Percentiles rank a stretch among this genome's conserved stretches.
These are phyloP conservation scores for Hanseniaspora vineae DNA, from an alignment of 805 yeast genomes.

Conservation along the genomic window DNA sequence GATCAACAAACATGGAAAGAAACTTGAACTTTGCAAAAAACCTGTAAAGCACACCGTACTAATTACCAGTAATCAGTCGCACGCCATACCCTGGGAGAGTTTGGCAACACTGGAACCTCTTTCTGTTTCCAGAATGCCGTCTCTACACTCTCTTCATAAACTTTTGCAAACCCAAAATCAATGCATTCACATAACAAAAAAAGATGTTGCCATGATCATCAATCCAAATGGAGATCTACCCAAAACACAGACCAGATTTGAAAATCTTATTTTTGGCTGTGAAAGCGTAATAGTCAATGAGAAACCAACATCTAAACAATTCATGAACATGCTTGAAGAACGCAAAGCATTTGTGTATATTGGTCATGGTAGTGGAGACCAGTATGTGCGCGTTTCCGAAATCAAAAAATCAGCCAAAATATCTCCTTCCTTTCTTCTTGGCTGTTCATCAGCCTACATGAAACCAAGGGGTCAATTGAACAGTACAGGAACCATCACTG, in stretches of 20 bases:
- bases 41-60: constrained; percentile 45
- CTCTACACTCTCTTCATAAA: constrained; percentile 33
- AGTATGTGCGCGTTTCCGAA: constrained; percentile 46
- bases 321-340: constrained; percentile 30
- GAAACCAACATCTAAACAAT: constrained; percentile 30
- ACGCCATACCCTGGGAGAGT: constrained; percentile 86
- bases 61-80: constrained; percentile 53
- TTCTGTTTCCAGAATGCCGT: constrained; percentile 69
- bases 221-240: constrained; percentile 74
- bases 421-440: constrained; percentile 61
- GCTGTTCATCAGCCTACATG: constrained; percentile 80
- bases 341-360: constrained; percentile 55
- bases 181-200: constrained; percentile 11
- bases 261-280: constrained; percentile 25
- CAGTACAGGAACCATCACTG: constrained; percentile 63
- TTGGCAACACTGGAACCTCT: constrained; percentile 37
- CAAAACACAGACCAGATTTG: constrained; percentile 51
- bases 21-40: not conserved
- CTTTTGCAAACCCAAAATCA: constrained; percentile 14
- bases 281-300: constrained; percentile 33
- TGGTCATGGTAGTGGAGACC: constrained; percentile 98
- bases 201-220: constrained; percentile 46
- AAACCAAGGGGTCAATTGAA: constrained; percentile 46
- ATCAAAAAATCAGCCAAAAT: constrained; percentile 31
- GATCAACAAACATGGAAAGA: not conserved